Percentiles rank a stretch among this genome's conserved stretches.
phyloP scores from a whole-genome alignment of 306 rosid genomes.

The Vigna mungo region DNA sequence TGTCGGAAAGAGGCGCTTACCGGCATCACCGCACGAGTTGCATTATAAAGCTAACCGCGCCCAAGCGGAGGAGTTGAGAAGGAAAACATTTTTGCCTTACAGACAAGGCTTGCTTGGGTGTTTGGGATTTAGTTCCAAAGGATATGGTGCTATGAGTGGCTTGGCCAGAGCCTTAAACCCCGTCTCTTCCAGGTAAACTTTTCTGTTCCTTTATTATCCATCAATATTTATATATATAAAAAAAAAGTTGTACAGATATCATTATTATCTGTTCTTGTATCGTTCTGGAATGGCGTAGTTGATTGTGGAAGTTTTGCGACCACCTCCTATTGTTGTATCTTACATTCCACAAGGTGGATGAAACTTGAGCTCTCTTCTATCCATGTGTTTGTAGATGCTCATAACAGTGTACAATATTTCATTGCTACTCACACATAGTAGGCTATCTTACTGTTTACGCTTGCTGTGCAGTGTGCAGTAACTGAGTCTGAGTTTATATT shows the following conservation, averaged over 20 bases:
- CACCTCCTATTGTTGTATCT: not conserved
- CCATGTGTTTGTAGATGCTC: conserved; percentile 19
- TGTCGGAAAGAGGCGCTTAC: conserved; percentile 67
- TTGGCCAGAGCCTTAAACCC: conserved; percentile 94
- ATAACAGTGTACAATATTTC: conserved; percentile 38
- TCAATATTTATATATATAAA: not conserved
- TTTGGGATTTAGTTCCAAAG: conserved; percentile 93
- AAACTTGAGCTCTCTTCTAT: not conserved
- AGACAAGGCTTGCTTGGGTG: conserved; percentile 92
- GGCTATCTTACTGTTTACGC: conserved; percentile 12
- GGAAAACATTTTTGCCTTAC: conserved; percentile 91
- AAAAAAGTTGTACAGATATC: conserved; percentile 47
- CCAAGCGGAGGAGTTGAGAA: conserved; percentile 91
- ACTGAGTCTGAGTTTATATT: not conserved
- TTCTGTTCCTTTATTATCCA: not conserved
- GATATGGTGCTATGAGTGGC: conserved; percentile 94
- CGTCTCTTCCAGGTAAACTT: conserved; percentile 83
- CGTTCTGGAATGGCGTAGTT: not conserved
- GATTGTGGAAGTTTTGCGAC: not conserved
- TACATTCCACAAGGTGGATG: not conserved
- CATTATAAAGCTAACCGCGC: conserved; percentile 89
- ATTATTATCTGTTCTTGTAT: not conserved
- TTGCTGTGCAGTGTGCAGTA: not conserved
- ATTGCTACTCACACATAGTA: conserved; percentile 24
- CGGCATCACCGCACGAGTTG: conserved; percentile 85